These are phyloP conservation scores for Amylostereum areolatum DNA, from an alignment of 1,284 basidiomycete genomes.

Conservation along the genomic window DNA sequence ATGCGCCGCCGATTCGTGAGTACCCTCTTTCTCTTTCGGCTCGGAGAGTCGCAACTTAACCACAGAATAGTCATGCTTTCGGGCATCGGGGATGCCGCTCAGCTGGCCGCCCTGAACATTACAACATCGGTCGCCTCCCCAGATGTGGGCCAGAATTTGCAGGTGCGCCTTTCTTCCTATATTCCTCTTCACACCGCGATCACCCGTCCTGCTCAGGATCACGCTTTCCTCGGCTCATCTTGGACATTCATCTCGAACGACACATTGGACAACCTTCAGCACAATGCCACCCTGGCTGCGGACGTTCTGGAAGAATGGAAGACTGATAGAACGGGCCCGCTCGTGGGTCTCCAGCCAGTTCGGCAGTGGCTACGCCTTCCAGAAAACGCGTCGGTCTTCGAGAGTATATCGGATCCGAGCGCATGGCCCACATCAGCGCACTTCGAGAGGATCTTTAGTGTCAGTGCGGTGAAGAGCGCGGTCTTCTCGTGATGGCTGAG, in stretches of 20 bases:
- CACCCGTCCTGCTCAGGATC: constrained; percentile 15
- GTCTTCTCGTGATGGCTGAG: neutral
- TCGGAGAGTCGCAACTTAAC: too few species aligned
- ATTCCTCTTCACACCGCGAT: too few species aligned
- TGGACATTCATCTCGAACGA: constrained; percentile 23
- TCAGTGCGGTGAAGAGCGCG: neutral
- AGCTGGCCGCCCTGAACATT: constrained; percentile 22
- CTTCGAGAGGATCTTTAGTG: constrained; percentile 9
- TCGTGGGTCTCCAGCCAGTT: constrained; percentile 8
- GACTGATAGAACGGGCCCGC: constrained; percentile 18
- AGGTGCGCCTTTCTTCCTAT: too few species aligned
- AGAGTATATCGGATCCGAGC: constrained; percentile 26
- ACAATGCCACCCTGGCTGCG: constrained; percentile 14
- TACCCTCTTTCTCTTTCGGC: too few species aligned
- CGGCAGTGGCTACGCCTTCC: constrained; percentile 27
- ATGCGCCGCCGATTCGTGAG: constrained; percentile 32
- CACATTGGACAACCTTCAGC: constrained; percentile 16
- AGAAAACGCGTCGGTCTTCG: constrained; percentile 22
- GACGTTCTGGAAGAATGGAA: constrained; percentile 19
- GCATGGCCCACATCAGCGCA: constrained; percentile 22
- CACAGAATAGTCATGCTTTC: constrained; percentile 27
- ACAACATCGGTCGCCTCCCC: constrained; percentile 22
- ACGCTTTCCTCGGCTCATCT: constrained; percentile 18
- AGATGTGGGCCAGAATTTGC: constrained; percentile 37
- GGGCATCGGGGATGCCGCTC: constrained; percentile 32